These are phyloP conservation scores for Aspergillus sclerotioniger DNA, from an alignment of 495 filamentous ascomycete genomes.

Conservation along the genomic window DNA sequence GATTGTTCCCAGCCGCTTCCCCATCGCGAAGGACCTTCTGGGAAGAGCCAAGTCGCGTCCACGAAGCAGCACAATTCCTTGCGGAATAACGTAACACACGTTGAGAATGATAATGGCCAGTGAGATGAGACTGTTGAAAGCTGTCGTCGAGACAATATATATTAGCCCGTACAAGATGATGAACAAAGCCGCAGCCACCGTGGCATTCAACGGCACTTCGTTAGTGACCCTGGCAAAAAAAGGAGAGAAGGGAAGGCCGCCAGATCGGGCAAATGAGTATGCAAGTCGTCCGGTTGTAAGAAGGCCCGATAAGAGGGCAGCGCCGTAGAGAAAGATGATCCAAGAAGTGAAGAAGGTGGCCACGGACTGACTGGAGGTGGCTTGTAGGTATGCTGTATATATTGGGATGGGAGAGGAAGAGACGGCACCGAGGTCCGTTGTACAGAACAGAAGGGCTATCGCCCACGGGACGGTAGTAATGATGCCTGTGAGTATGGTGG, in stretches of 20 bases:
- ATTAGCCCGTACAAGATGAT: constrained; percentile 24
- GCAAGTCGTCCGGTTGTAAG: constrained; percentile 19
- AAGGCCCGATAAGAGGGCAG: constrained; percentile 7
- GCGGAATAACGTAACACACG: constrained; percentile 19
- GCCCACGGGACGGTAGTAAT: constrained; percentile 26
- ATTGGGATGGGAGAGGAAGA: constrained; percentile 22
- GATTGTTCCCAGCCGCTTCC: neutral
- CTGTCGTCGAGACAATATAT: constrained; percentile 27
- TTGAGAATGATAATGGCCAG: constrained; percentile 22
- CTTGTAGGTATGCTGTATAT: constrained; percentile 25
- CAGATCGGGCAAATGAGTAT: constrained; percentile 17
- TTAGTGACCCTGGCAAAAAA: constrained; percentile 6
- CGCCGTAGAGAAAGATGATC: constrained; percentile 18
- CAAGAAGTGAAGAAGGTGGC: constrained; percentile 19
- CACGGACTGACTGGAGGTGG: constrained; percentile 18
- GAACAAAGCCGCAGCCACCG: constrained; percentile 4
- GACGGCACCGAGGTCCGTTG: constrained; percentile 27
- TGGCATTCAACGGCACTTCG: constrained; percentile 17
- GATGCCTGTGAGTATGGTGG: constrained; percentile 21
- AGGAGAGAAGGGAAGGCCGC: constrained; percentile 19
- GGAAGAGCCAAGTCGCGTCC: constrained; percentile 10
- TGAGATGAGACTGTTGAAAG: constrained; percentile 26
- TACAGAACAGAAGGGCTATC: constrained; percentile 28
- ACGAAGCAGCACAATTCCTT: constrained; percentile 18
- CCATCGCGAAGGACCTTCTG: constrained; percentile 7